Base-by-base conservation (phyloP, 306 rosid species). In the Abrus precatorius region DNA sequence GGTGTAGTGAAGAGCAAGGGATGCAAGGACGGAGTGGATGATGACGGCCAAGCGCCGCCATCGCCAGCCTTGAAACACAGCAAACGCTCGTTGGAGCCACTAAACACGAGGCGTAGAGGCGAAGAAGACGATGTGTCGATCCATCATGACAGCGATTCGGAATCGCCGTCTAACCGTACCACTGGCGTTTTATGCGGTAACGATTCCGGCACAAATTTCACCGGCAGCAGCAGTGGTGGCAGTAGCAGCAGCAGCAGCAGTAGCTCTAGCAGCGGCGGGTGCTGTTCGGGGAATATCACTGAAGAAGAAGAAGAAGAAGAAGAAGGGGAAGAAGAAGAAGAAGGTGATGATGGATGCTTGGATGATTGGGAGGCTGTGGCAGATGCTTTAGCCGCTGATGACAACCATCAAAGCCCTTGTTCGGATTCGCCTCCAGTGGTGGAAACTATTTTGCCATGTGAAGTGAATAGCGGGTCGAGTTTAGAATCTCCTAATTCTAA, bases 291-390 rank as follows among this genome's bases (percentile, higher is more conserved):
- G 38, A 91, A 90, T 84, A 75, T 92, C 57, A 89, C 97, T 0
- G 98, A 90, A 68, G 96, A 86, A 43, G 86, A 83, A 1, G 92
- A 93, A 20, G 91, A 74, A 0, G 79, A 64, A 0, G 83, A 49
- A 3, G 69, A 65, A 6, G 74, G n/a, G n/a, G 91, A 74, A 0
- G 79, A 64, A 0, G 83, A 49, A 3, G 69, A 65, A 6, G 74
- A 77, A 4, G 92, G 68, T 1, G 98, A 90, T 80, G 98, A 91
- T 84, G 99, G 80, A 4, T 89, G 97, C 81, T 87, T 95, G 88
- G 99, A 95, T 85, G 99, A 95, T 84, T 95, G 99, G 99, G 99
- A 95, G 91, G 97, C 96, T 44, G 62, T 95, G 90, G 99, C 99
- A 2, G 99, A 95, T 79, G 97, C 99, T 67, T 83, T 93, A 83